Base-by-base conservation (phyloP, 1,284 basidiomycete species). In the Prillingera fragicola region DNA sequence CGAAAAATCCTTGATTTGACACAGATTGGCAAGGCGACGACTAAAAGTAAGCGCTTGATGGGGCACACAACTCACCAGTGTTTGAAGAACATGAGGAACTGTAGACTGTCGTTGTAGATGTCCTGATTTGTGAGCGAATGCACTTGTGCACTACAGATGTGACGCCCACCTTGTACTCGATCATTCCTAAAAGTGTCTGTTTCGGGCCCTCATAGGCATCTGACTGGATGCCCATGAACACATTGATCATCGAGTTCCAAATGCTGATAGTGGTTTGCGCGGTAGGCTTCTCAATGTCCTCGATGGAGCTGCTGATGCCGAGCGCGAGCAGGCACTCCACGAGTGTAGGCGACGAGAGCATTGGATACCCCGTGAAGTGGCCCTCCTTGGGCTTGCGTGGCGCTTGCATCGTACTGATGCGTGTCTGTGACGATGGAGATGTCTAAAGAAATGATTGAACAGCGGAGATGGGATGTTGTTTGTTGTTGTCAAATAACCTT, bases 1-100 rank as follows among this genome's bases (percentile, higher is more conserved):
- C 50, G 76, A 81, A 67, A 92, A 91, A 64, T 84, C 81, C 49
- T 80, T 76, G 36, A 90, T 78, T 46, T 82, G 77, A n/a, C 87
- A 85, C 1, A 83, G 80, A 33, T 70, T 73, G 1, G 84, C 83
- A 27, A 90, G 79, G 32, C 81, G 77, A 29, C 78, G 76, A 14
- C 82, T 85, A 54, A 1, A 41, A 2, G n/a, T 31, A 22, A 42
- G n/a, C 8, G 32, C 41, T 25, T 43, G 43, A 37, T 41, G 31
- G 42, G n/a, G 21, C 4, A n/a, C 43, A 29, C 22, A 13, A 61
- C 76, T 46, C 56, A 83, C 80, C 85, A 73, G 59, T 86, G 84
- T 56, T 78, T 75, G 26, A 82, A 75, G 50, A 85, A 74, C 50
- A 86, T 70, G 57, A 80, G 80, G 54, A 78, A 76, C 1, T 75